A percentile compares a stretch with the other conserved stretches of the same genome.
Evolutionary conservation across 305 asterid species (phyloP).

Genomic region (Fraxinus velutina): DNA sequence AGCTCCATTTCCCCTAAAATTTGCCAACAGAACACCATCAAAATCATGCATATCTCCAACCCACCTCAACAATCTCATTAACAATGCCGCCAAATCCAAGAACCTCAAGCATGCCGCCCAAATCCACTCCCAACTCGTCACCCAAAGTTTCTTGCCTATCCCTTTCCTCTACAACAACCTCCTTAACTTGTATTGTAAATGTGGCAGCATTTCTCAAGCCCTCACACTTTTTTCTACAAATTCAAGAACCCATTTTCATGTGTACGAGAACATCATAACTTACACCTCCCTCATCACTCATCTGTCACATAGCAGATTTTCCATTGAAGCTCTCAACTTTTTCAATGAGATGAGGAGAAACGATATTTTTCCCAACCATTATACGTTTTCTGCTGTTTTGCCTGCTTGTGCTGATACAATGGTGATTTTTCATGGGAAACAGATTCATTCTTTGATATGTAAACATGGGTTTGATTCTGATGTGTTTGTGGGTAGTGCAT

Average conservation of each 20-base stretch:
- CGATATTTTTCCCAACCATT: conserved; percentile 38
- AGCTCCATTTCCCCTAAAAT: conserved; percentile 12
- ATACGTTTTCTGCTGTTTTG: conserved; percentile 44
- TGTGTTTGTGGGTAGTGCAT: conserved; percentile 47
- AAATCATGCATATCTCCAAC: conserved; percentile 24
- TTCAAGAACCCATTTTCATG: conserved; percentile 23
- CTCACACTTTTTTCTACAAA: conserved; percentile 36
- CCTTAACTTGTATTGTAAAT: conserved; percentile 44
- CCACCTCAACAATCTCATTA: conserved; percentile 31
- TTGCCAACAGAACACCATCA: neutral
- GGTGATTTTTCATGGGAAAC: conserved; percentile 26
- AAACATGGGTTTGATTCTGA: conserved; percentile 41
- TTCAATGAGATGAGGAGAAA: conserved; percentile 47
- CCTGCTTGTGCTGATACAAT: conserved; percentile 38
- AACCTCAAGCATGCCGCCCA: conserved; percentile 35
- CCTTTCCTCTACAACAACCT: conserved; percentile 43
- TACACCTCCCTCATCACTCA: conserved; percentile 48
- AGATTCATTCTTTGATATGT: conserved; percentile 41
- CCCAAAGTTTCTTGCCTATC: conserved; percentile 24
- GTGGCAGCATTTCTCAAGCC: conserved; percentile 31
- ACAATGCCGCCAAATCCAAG: conserved; percentile 17
- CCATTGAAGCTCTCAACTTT: conserved; percentile 32
- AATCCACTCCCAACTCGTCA: conserved; percentile 51
- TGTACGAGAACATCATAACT: conserved; percentile 36
- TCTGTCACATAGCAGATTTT: conserved; percentile 33